Evolutionary conservation across 257 asterid species (phyloP).

Genomic region (Handroanthus guayacan): DNA sequence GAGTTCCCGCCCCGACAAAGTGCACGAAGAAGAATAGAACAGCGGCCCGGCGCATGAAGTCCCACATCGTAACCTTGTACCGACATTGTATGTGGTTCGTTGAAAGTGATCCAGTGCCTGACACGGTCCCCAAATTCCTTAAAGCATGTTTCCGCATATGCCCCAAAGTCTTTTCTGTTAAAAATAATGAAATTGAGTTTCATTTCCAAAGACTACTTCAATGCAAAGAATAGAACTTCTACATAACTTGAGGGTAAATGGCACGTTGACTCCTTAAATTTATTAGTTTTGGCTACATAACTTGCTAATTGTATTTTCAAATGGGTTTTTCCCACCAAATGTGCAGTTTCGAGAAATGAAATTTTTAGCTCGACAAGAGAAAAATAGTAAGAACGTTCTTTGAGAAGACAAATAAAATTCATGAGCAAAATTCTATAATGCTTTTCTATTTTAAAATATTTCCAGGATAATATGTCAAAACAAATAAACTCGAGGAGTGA

Average conservation of each 20-base stretch:
- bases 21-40: conserved; percentile 52
- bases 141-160: conserved; percentile 70
- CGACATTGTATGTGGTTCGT: conserved; percentile 66
- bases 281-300: too few species aligned
- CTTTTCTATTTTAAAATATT: too few species aligned
- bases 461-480: too few species aligned
- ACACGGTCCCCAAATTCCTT: conserved; percentile 69
- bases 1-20: conserved; percentile 68
- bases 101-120: conserved; percentile 77
- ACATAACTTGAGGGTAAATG: too few species aligned
- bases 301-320: too few species aligned
- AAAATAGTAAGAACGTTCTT: not conserved
- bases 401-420: too few species aligned
- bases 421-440: too few species aligned
- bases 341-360: too few species aligned
- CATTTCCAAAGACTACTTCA: not conserved
- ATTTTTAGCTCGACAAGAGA: too few species aligned
- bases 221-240: not conserved
- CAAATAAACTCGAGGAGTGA: too few species aligned
- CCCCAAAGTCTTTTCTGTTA: conserved; percentile 58
- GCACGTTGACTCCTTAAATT: too few species aligned
- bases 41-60: conserved; percentile 63
- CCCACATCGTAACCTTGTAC: conserved; percentile 69
- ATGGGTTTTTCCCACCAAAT: too few species aligned
- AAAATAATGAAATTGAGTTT: not conserved